These are phyloP conservation scores for Aspergillus persii DNA, from an alignment of 2,329 filamentous ascomycete genomes.

Conservation along the genomic window DNA sequence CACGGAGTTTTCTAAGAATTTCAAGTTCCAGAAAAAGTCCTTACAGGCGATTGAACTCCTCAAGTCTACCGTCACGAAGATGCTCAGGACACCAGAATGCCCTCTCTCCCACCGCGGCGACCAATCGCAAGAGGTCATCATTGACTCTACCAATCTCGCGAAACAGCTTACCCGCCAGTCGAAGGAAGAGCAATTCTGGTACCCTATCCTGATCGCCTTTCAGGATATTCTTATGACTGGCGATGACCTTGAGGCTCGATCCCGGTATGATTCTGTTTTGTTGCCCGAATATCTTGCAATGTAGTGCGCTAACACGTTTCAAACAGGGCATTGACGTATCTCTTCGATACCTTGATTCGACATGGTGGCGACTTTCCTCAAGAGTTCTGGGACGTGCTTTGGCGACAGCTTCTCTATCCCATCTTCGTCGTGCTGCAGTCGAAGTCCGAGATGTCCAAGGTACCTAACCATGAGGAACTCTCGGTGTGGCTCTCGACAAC, in stretches of 20 bases:
- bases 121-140: conserved; percentile 45
- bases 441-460: conserved; percentile 93
- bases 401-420: conserved; percentile 93
- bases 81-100: conserved; percentile 94
- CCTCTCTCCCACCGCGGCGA: conserved; percentile 70
- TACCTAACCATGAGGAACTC: conserved; percentile 90
- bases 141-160: conserved; percentile 49
- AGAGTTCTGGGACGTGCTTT: conserved; percentile 98
- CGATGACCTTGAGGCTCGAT: conserved; percentile 94
- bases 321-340: conserved; percentile 78
- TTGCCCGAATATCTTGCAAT: too few species aligned
- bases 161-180: conserved; percentile 75
- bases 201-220: conserved; percentile 95
- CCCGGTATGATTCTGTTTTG: conserved; percentile 40
- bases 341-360: conserved; percentile 87
- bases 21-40: conserved; percentile 97
- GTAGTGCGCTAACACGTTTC: conserved; percentile 7
- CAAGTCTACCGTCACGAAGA: conserved; percentile 88
- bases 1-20: conserved; percentile 98
- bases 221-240: conserved; percentile 99
- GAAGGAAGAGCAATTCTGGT: conserved; percentile 97
- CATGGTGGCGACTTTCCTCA: conserved; percentile 89
- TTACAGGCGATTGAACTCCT: conserved; percentile 92
- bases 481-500: conserved; percentile 99
- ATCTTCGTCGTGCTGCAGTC: conserved; percentile 98